Percentiles rank a stretch among this genome's conserved stretches.
Conservation (phyloP, 768 basidiomycete genomes). For the Leccinum subtestaceum region DNA sequence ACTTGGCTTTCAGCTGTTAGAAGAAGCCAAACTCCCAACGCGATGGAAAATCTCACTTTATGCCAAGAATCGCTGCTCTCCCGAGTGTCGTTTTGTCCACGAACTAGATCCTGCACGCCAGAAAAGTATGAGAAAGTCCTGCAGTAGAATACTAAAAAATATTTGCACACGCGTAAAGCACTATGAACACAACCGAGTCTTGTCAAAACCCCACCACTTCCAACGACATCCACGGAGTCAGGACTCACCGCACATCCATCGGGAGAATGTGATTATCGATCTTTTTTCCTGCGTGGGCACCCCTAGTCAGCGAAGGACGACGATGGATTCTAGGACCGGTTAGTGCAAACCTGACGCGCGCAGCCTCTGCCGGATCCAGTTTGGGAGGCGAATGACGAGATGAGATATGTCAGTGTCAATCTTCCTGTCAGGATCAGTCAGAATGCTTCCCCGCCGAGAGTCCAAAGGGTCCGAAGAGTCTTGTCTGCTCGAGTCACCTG, state of each 20-base stretch:
- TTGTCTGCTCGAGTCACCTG: no score
- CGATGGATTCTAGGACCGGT: background rate
- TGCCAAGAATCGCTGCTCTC: slow-evolving; percentile 66
- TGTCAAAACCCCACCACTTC: background rate
- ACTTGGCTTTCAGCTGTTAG: slow-evolving; percentile 40
- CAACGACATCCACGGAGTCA: background rate
- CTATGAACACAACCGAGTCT: slow-evolving; percentile 26
- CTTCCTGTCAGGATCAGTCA: background rate
- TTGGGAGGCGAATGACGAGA: background rate
- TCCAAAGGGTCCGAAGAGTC: no score
- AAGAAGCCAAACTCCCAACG: background rate
- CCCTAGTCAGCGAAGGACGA: background rate
- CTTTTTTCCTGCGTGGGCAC: slow-evolving; percentile 39
- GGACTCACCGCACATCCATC: slow-evolving; percentile 64
- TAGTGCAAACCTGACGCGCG: slow-evolving; percentile 45
- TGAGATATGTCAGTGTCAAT: background rate
- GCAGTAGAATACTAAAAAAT: background rate
- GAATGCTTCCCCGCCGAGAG: no score
- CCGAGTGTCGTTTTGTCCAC: slow-evolving; percentile 74
- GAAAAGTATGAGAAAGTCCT: background rate
- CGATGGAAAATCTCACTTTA: slow-evolving; percentile 41
- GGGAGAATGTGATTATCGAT: slow-evolving; percentile 68
- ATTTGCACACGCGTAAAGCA: slow-evolving; percentile 48
- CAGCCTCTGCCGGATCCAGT: slow-evolving; percentile 51
- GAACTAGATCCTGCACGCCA: slow-evolving; percentile 28